These are phyloP conservation scores for Eudorina sp. DNA, from an alignment of 139 green algal genomes.

Conservation along the genomic window DNA sequence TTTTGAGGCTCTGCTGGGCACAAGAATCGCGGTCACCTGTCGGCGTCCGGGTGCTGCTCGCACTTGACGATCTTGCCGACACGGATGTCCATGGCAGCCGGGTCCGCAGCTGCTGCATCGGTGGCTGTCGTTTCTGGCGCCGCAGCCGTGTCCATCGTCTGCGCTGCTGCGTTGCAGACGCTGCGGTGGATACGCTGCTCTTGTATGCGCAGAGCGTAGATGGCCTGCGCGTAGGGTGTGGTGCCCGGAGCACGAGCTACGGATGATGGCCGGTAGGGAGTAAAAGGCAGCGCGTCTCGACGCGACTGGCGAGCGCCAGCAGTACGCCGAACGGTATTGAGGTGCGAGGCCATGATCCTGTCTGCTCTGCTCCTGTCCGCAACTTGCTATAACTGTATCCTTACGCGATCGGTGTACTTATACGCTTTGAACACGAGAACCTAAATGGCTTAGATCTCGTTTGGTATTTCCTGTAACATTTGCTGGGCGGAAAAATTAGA, in stretches of 20 bases:
- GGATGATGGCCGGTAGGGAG: not conserved
- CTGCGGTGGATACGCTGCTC: not conserved
- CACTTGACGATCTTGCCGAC: constrained; percentile 69
- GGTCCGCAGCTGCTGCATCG: constrained; percentile 14
- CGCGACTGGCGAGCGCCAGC: constrained; percentile 6
- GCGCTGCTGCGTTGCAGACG: not conserved
- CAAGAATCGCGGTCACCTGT: no score
- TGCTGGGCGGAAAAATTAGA: no score
- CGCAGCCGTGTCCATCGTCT: not conserved
- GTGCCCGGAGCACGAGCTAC: not conserved
- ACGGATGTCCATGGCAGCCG: constrained; percentile 68
- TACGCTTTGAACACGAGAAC: no score
- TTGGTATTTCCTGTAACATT: no score
- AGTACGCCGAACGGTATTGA: not conserved
- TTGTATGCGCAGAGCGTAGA: constrained; percentile 1
- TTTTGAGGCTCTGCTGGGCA: no score
- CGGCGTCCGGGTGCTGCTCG: constrained; percentile 78
- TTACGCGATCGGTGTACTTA: no score
- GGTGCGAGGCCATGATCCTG: constrained; percentile 4
- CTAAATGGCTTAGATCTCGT: no score
- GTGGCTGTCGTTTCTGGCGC: constrained; percentile 18
- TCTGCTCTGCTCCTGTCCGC: no score
- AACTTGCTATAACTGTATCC: no score
- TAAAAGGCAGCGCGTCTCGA: not conserved
- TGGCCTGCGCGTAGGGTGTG: constrained; percentile 11